Base-by-base conservation (phyloP, 2,329 filamentous ascomycete genomes). In the Microcera coccophila region DNA sequence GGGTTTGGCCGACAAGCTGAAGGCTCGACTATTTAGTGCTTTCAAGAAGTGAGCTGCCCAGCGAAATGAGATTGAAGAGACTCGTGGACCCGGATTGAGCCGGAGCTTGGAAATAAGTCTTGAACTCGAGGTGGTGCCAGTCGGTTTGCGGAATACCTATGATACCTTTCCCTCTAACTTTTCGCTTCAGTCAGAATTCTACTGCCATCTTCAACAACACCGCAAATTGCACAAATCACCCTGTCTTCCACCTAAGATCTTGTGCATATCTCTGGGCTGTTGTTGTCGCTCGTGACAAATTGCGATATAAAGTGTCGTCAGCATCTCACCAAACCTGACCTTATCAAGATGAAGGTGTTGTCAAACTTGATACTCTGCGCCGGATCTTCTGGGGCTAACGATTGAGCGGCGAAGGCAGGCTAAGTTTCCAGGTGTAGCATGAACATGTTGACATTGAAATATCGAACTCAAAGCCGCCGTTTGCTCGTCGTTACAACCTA, bases 1-100 rank as follows among this genome's bases (percentile, higher is more conserved):
- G 36, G 66, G 76, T 22, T 56, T 81, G 44, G 77, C 76, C 15
- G 76, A 81, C 56, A 78, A 74, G 68, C 63, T 80, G 51, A 81
- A 81, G 72, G 47, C 63, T 49, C 80, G 78, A 71, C 59, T 80
- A 33, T 66, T 78, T 42, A 68, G 70, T 15, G 57, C 62, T 1
- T 70, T 75, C 50, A 76, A 75, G 65, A 76, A 77, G 49, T 66
- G 52, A 52, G 22, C 15, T 17, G 10, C 34, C 20, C 10, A 18
- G 12, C 12, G n/a, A n/a, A 26, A 26, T 12, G 12, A 26, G 12
- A 12, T 7, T 7, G 12, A 26, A 12, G 22, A 12, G 22, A 26
- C 22, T 26, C 22, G 7, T 26, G 22, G 22, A 12, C 34, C 12
- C n/a, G 19, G 38, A 36, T 33, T 5, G 26, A 28, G 15, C 11